Conservation (phyloP, 139 green algal species). For the Chlorella sp. region DNA sequence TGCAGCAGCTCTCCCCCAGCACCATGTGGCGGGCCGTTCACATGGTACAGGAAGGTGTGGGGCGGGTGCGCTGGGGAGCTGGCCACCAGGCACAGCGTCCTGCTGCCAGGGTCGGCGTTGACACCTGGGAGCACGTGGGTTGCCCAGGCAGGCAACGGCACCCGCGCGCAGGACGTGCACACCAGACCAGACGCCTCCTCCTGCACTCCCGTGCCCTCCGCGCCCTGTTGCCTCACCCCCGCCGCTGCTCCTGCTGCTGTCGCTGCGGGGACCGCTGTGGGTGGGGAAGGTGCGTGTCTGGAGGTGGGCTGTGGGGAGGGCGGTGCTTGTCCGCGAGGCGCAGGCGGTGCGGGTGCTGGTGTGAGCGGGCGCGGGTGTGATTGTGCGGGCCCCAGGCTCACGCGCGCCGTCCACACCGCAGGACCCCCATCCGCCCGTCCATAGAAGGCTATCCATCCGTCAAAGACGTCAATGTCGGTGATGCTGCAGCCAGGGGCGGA, state of each 20-base stretch:
- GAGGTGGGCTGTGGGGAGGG: background rate
- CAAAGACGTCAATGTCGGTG: constrained; percentile 62
- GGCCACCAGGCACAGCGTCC: constrained; percentile 25
- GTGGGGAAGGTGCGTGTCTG: background rate
- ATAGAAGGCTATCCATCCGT: background rate
- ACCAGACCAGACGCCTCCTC: background rate
- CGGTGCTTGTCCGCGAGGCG: background rate
- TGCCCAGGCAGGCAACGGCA: constrained; percentile 43
- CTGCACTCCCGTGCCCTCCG: background rate
- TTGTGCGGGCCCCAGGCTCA: background rate
- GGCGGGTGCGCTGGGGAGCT: constrained; percentile 49
- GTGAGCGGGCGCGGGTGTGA: too few relatives aligned
- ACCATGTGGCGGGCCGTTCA: constrained; percentile 9
- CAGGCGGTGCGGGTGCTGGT: too few relatives aligned
- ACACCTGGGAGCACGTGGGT: constrained; percentile 32
- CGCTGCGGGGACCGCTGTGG: background rate
- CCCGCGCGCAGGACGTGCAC: background rate
- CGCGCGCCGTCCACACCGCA: constrained; percentile 16
- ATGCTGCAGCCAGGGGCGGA: constrained; percentile 9
- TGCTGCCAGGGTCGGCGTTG: constrained; percentile 44
- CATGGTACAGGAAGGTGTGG: constrained; percentile 23
- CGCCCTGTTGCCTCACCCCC: background rate
- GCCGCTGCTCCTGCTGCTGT: background rate
- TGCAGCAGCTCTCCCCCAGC: constrained; percentile 6
- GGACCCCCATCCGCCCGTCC: background rate